Conservation (phyloP, 345 rosid genomes). For the Rhodamnia rubescens region DNA sequence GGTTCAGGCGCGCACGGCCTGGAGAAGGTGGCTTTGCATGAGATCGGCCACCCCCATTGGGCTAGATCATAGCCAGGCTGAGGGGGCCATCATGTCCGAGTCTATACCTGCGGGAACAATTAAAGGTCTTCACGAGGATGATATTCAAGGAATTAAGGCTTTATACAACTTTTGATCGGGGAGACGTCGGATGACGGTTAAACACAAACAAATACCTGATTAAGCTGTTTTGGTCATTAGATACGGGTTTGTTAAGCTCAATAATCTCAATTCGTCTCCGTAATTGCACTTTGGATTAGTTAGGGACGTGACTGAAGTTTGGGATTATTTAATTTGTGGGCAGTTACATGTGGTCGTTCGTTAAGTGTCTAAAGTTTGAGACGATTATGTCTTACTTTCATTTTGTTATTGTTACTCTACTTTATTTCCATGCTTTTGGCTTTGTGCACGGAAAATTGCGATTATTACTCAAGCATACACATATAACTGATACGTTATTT, state of each 20-base stretch:
- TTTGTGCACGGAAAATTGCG: neutral
- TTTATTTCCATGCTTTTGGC: neutral
- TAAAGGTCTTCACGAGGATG: slow-evolving; percentile 13
- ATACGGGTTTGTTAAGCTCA: neutral
- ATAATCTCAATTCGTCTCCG: neutral
- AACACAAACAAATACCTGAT: neutral
- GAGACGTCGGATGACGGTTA: neutral
- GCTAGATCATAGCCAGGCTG: slow-evolving; percentile 14
- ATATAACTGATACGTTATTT: neutral
- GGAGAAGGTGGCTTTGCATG: slow-evolving; percentile 25
- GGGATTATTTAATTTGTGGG: too few relatives aligned
- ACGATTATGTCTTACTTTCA: too few relatives aligned
- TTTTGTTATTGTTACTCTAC: too few relatives aligned
- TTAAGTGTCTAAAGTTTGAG: too few relatives aligned
- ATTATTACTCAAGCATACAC: neutral
- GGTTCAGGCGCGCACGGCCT: neutral
- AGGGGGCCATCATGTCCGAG: slow-evolving; percentile 19
- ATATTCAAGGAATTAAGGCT: slow-evolving; percentile 16
- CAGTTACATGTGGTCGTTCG: too few relatives aligned
- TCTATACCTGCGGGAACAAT: neutral
- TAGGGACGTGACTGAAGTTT: too few relatives aligned
- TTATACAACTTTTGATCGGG: neutral
- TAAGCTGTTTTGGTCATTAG: neutral
- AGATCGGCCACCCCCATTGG: slow-evolving; percentile 41
- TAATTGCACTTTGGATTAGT: neutral